phyloP scores from a whole-genome alignment of 345 rosid genomes.

The Linum usitatissimum region DNA sequence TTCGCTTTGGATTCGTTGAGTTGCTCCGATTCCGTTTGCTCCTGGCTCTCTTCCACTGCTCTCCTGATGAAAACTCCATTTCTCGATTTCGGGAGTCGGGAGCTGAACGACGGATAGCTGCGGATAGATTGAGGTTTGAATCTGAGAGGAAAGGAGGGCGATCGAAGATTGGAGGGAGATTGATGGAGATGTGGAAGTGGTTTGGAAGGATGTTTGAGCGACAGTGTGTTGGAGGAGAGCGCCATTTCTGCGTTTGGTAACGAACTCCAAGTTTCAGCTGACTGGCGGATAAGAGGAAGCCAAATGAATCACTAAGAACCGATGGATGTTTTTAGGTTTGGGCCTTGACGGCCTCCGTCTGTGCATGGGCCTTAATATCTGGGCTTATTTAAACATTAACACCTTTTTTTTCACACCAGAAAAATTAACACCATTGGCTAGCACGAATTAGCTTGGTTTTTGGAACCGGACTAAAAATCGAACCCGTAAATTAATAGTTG shows the following conservation, averaged over 20 bases:
- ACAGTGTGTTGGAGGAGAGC: neutral
- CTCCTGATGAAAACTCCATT: constrained; percentile 8
- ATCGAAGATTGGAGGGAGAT: neutral
- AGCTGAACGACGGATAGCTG: neutral
- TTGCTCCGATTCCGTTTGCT: constrained; percentile 27
- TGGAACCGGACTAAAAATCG: no score
- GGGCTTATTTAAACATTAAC: neutral
- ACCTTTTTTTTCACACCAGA: no score
- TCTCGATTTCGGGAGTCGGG: neutral
- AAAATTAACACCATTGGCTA: no score
- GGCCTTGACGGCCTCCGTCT: neutral
- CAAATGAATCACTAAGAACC: neutral
- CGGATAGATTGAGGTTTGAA: neutral
- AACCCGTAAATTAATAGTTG: no score
- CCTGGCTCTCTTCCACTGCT: constrained; percentile 53
- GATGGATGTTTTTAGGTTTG: neutral
- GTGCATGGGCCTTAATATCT: neutral
- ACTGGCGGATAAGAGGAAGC: neutral
- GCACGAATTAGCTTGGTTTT: no score
- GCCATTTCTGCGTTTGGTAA: neutral
- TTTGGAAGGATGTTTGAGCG: neutral
- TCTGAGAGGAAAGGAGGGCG: neutral
- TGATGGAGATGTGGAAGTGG: neutral
- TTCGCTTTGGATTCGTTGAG: constrained; percentile 15
- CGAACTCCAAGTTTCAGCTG: neutral